Evolutionary conservation across 2,329 filamentous ascomycete species (phyloP).

Genomic region (Onygenales sp.): DNA sequence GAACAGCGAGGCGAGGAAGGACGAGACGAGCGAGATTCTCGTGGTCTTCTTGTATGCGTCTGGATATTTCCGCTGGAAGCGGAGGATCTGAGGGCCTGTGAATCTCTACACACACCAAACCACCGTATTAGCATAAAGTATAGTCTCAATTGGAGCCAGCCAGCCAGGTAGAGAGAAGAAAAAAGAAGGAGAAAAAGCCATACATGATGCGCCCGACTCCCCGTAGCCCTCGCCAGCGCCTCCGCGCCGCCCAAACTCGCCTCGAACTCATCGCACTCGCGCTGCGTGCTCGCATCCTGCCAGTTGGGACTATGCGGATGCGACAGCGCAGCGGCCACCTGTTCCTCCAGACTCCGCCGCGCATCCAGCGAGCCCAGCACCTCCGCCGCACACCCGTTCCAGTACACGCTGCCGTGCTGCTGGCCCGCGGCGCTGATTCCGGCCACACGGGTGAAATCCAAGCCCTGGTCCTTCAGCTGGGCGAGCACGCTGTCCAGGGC

Average conservation of each 20-base stretch:
- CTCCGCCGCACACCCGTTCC: constrained; percentile 60
- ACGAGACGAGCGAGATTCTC: constrained; percentile 88
- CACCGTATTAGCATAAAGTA: constrained; percentile 1
- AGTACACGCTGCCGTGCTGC: constrained; percentile 97
- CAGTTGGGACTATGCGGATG: constrained; percentile 89
- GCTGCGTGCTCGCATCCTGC: constrained; percentile 94
- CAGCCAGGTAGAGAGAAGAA: too few relatives aligned
- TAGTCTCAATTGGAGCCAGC: too few relatives aligned
- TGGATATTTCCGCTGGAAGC: constrained; percentile 71
- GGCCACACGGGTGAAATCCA: constrained; percentile 64
- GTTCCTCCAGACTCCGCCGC: constrained; percentile 56
- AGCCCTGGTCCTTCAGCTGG: constrained; percentile 58
- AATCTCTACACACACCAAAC: constrained; percentile 55
- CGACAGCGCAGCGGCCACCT: constrained; percentile 65
- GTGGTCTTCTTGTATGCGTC: constrained; percentile 70
- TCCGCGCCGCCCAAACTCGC: constrained; percentile 55
- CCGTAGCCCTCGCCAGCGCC: constrained; percentile 67
- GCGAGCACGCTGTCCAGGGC: constrained; percentile 76
- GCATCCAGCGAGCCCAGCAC: constrained; percentile 54
- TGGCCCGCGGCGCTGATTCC: constrained; percentile 88
- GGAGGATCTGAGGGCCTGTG: constrained; percentile 92
- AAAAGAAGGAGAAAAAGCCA: constrained; percentile 21
- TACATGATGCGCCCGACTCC: constrained; percentile 91
- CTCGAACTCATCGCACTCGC: constrained; percentile 85
- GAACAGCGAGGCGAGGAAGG: constrained; percentile 85